Base-by-base conservation (phyloP, 371 early-diverging fungal species). In the Cladochytrium tenue region DNA sequence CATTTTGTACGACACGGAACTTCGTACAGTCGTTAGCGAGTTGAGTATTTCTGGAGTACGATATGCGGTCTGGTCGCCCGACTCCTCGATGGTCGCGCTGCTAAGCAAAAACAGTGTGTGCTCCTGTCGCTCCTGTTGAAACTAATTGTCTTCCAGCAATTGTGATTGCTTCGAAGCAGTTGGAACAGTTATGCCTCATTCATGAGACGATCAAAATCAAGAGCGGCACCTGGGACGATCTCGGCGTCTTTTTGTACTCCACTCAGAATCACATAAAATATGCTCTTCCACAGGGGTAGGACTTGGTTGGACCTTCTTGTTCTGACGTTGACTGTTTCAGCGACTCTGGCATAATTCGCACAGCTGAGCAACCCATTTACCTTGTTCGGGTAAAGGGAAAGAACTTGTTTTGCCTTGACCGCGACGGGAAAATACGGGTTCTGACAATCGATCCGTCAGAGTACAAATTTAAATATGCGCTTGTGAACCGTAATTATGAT, bases 191-290 rank as follows among this genome's bases (percentile, higher is more conserved):
- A 20, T 84, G 90, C 71, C 77, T 89, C 61, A 89, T 96, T 56
- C 95, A 96, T 74, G 99, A 99, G 78, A 95, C 97, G 15, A 96
- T 97, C 61, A 90, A 95, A 68, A 95, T 99, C 80, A 95, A 95
- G 84, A 92, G 94, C 72, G 97, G 93, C 13, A 90, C 93, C 26
- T 95, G 97, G 93, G 95, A 95, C 75, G 94, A 92, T 20, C 82
- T 86, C 30, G 93, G 94, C 32, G 89, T 96, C 10, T 90, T 99
- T 64, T 77, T 99, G 53, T 99, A 99, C 81, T 90, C 97, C 55
- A 99, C 99, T 4, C 87, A 95, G 64, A 97, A 97, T 81, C 99
- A 99, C 75, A 88, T 99, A 75, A 99, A 98, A 81, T 99, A 95
- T 79, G 91, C 92, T n/a, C 88, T 98, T 33, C 89, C 93, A 1